Conservation (phyloP, 257 asterid species). For the Coffea eugenioides region DNA sequence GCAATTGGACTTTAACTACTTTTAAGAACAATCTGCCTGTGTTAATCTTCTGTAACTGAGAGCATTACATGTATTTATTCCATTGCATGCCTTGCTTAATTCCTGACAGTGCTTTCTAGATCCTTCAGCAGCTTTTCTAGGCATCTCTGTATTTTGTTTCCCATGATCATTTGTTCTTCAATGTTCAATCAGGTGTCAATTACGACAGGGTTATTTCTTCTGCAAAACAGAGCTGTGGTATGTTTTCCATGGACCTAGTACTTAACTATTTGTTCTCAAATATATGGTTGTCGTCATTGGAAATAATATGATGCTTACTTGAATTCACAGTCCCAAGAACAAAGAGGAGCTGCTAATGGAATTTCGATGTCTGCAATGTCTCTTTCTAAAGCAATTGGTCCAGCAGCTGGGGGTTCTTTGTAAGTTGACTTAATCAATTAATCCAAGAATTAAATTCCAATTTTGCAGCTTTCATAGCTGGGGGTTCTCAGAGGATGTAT, state of each 20-base stretch:
- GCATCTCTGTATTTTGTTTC: background rate
- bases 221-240: constrained; percentile 92
- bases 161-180: background rate
- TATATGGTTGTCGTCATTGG: background rate
- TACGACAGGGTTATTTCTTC: constrained; percentile 64
- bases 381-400: constrained; percentile 67
- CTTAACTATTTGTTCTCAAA: background rate
- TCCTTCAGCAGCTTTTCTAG: background rate
- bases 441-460: background rate
- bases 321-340: constrained; percentile 54
- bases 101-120: background rate
- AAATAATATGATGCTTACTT: background rate
- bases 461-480: background rate
- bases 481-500: too few species aligned
- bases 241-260: background rate
- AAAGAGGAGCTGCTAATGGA: constrained; percentile 94
- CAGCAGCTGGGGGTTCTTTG: constrained; percentile 75
- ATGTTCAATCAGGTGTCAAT: constrained; percentile 53
- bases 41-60: background rate
- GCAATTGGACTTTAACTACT: background rate
- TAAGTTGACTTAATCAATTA: constrained; percentile 33
- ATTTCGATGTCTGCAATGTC: constrained; percentile 75
- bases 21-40: background rate
- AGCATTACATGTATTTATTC: background rate
- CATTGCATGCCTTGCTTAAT: background rate